phyloP scores from a whole-genome alignment of 345 rosid genomes.

The Corchorus capsularis region DNA sequence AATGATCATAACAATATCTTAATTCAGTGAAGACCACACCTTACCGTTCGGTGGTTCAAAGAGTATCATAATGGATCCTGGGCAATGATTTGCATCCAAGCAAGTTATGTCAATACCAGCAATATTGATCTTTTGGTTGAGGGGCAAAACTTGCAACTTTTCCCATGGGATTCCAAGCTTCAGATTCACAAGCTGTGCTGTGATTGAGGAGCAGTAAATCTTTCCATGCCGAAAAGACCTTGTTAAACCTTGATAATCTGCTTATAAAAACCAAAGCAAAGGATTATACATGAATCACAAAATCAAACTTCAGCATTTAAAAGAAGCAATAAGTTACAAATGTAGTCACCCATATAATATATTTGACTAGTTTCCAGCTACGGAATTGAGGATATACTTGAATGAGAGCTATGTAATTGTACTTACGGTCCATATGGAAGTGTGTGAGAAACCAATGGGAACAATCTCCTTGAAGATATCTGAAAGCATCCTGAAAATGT shows the following conservation, averaged over 20 bases:
- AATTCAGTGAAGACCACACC: constrained; percentile 51
- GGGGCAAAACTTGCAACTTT: constrained; percentile 62
- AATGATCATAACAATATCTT: constrained; percentile 4
- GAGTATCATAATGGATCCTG: constrained; percentile 85
- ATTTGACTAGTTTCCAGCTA: constrained; percentile 7
- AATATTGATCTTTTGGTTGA: constrained; percentile 67
- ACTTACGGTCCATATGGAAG: constrained; percentile 98
- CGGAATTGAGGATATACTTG: not conserved
- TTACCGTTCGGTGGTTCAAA: constrained; percentile 87
- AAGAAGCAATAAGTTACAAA: constrained; percentile 3
- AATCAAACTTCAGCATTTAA: not conserved
- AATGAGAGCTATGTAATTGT: constrained; percentile 15
- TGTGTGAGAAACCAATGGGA: constrained; percentile 97
- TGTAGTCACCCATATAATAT: not conserved
- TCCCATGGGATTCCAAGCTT: constrained; percentile 94
- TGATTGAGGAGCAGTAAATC: constrained; percentile 84
- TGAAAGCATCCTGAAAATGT: constrained; percentile 89
- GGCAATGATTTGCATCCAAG: constrained; percentile 96
- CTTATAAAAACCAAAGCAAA: constrained; percentile 16
- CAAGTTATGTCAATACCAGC: constrained; percentile 72
- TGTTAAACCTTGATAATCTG: constrained; percentile 98
- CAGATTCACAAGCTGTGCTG: constrained; percentile 82
- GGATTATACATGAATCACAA: not conserved
- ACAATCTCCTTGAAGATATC: constrained; percentile 84
- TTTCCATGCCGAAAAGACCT: constrained; percentile 87